Evolutionary conservation across 176 grass and related monocot genomes (phyloP).

Genomic region (Aegilops longissima): DNA sequence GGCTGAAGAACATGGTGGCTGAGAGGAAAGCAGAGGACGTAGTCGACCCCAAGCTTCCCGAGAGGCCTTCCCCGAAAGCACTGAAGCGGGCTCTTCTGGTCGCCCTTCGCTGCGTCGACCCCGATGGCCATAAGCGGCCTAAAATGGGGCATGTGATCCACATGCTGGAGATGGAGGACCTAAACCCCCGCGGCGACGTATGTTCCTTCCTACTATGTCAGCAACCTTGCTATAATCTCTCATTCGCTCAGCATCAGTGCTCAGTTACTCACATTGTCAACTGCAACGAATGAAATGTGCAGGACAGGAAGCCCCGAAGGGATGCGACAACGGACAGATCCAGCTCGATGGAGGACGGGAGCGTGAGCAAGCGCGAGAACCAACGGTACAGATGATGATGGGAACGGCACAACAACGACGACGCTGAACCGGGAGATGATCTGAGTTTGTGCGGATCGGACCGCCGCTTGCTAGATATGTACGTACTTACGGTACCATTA

Average conservation of each 20-base stretch:
- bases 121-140: conserved; percentile 83
- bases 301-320: conserved; percentile 64
- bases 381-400: conserved; percentile 48
- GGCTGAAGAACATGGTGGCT: conserved; percentile 85
- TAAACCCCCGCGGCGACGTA: conserved; percentile 65
- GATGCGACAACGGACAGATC: conserved; percentile 51
- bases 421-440: not conserved
- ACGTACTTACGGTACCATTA: conserved; percentile 24
- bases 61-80: conserved; percentile 75
- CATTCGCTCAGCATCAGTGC: not conserved
- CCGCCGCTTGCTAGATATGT: conserved; percentile 25
- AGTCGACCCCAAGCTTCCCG: conserved; percentile 69
- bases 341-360: conserved; percentile 51
- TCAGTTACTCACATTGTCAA: not conserved
- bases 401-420: not conserved
- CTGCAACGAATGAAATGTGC: not conserved
- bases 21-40: conserved; percentile 79
- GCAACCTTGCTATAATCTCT: not conserved
- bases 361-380: conserved; percentile 59
- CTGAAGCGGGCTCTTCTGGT: conserved; percentile 74
- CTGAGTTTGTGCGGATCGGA: conserved; percentile 35
- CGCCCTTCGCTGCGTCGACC: conserved; percentile 85
- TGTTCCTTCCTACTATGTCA: not conserved
- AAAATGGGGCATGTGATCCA: conserved; percentile 98
- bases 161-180: conserved; percentile 96